Evolutionary conservation across 305 asterid species (phyloP), one percentile per base, ranked within the genome.

Genomic region (Fraxinus ornus): DNA sequence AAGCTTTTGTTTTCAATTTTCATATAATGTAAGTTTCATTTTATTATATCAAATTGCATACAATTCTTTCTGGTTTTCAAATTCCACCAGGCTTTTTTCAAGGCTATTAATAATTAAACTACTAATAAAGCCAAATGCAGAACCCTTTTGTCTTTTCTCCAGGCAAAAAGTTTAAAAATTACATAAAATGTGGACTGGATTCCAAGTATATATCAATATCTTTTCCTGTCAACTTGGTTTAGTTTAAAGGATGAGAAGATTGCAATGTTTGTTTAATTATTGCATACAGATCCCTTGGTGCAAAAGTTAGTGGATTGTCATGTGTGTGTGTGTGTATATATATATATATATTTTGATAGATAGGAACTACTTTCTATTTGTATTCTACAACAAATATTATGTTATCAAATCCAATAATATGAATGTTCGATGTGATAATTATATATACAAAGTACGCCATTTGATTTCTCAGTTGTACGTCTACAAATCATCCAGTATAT

Each of bases 251-350:
- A 76, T 76, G 74, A 76, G 74, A 81, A 70, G 70, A 68, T 74
- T 70, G 21, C 36, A 24, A 41, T 41, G 7, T 26, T 66, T 24
- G 30, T 66, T 26, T 66, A 66, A 66, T 66, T 66, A 66, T 66
- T 66, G 84, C 79, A 78, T 86, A 35, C 89, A 87, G 78, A n/a
- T 79, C 88, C 89, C 22, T 49, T 49, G 60, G 60, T 17, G 22
- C 8, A 52, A 15, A 52, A 52, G 62, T 4, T 17, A 52, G 22
- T 52, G 22, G 62, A 52, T 52, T 52, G 22, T 17, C 7, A 52
- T 1, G 3, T 17, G 22, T 49, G 60, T 41, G 52, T 41, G 17
- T 41, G 2, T 37, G 7, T 28, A 28, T 28, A 24, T 24, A 24
- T 24, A 24, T 24, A 24, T 24, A 24, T 30, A 30, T 30, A 30